Evolutionary conservation across 345 rosid species (phyloP), one percentile per base, ranked within the genome.

Genomic region (Eucalyptus erythrocorys): DNA sequence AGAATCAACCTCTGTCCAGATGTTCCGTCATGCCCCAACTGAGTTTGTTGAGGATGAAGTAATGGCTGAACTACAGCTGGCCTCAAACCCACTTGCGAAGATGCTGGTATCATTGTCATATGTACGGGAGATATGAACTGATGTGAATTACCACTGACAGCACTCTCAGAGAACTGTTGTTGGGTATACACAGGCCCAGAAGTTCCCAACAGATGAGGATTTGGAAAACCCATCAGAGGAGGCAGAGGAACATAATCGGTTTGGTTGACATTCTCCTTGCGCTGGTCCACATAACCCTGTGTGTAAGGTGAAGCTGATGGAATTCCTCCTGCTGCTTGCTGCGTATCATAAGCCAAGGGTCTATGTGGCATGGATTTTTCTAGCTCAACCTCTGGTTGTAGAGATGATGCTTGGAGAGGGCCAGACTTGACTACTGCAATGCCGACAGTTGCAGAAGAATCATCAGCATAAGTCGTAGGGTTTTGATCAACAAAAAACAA

Each of bases 101-200:
- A 53, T 32, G 93, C 64, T 6, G 94, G 91, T 43, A 88, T 80
- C 92, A 92, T 90, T 61, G 93, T 91, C 94, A 93, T 90, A 57
- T 94, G 95, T 86, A 89, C 86, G 19, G 93, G 89, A 85, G 95
- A 92, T 87, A 93, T 61, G 91, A 90, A 94, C 45, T 92, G 95
- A 88, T 86, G 94, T 48, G 94, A 50, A 86, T 90, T 26, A 55
- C 88, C 61, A 48, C 92, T 87, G 48, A 88, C 48, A 79, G 90
- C 90, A 87, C 86, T 88, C 82, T 92, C 93, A 87, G 17, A 86
- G 88, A 85, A 85, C 90, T 93, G 95, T 47, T 88, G 95, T 80
- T 90, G 94, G 88, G 91, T 87, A 80, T 88, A 90, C 80, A 92
- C 79, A 13, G 94, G 59, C 64, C 92, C 91, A 42, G 90, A 80